A percentile compares a stretch with the other conserved stretches of the same genome.
These are phyloP conservation scores for Calonectria fujianensis DNA, from an alignment of 2,329 filamentous ascomycete genomes.

Conservation along the genomic window DNA sequence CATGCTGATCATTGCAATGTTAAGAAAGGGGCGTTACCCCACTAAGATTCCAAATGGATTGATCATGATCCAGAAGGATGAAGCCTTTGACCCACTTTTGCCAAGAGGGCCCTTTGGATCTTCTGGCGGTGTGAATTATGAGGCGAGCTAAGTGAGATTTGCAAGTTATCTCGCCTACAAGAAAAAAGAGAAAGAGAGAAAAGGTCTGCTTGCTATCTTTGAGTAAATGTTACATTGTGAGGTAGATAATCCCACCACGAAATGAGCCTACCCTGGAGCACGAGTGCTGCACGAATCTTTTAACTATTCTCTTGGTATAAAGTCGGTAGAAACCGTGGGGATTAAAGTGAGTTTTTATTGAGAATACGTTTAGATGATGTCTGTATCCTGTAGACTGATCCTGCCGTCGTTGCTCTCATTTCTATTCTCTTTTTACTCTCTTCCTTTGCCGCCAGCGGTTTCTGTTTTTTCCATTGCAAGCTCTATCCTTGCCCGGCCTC, in stretches of 20 bases:
- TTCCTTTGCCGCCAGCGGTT: background rate
- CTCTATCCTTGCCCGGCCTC: background rate
- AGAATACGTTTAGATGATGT: background rate
- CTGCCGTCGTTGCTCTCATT: background rate
- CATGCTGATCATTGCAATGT: background rate
- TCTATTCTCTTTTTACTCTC: too few species aligned
- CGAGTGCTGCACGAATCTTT: background rate
- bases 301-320: background rate
- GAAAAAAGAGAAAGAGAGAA: background rate
- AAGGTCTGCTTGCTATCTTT: background rate
- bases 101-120: background rate
- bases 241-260: background rate
- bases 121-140: background rate
- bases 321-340: background rate
- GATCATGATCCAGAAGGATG: slow-evolving; percentile 9
- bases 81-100: background rate
- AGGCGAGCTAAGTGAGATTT: background rate
- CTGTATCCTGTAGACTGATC: background rate
- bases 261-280: background rate
- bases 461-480: background rate
- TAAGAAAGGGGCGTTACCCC: background rate
- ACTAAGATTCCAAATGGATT: slow-evolving; percentile 18
- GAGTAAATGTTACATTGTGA: background rate
- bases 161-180: background rate
- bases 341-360: background rate